Percentiles rank a stretch among this genome's conserved stretches.
Conservation (phyloP, 352 stramenopile species). For the Globisporangium alternatum region DNA sequence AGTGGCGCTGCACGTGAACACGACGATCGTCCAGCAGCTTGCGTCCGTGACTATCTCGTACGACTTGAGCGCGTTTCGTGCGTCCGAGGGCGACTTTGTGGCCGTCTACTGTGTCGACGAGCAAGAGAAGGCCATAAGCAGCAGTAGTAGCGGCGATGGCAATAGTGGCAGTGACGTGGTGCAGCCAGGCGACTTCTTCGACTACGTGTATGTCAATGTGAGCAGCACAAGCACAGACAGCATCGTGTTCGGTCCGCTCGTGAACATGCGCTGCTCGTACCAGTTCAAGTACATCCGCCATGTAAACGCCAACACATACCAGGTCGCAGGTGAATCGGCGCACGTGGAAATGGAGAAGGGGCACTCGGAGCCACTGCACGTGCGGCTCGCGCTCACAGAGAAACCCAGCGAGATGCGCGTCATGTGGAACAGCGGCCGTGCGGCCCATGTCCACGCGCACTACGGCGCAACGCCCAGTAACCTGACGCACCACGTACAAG, state of each 20-base stretch:
- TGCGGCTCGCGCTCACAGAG: slow-evolving; percentile 15
- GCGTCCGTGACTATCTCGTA: slow-evolving; percentile 18
- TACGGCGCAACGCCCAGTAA: slow-evolving; percentile 28
- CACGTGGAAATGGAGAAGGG: slow-evolving; percentile 37
- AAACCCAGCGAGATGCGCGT: slow-evolving; percentile 40
- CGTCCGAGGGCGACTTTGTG: slow-evolving; percentile 24
- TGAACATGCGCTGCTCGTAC: slow-evolving; percentile 50
- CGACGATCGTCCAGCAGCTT: slow-evolving; percentile 30
- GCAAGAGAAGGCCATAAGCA: slow-evolving; percentile 12
- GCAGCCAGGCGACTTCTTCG: slow-evolving; percentile 16
- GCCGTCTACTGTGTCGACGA: slow-evolving; percentile 37
- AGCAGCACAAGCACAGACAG: slow-evolving; percentile 9
- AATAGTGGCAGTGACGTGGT: not conserved
- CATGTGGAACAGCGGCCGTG: slow-evolving; percentile 48
- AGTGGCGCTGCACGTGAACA: slow-evolving; percentile 12
- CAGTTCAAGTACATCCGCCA: slow-evolving; percentile 36
- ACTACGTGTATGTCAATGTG: slow-evolving; percentile 25
- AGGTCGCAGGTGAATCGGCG: slow-evolving; percentile 16
- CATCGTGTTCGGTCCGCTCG: slow-evolving; percentile 35
- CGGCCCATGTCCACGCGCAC: slow-evolving; percentile 30
- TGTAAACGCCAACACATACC: not conserved
- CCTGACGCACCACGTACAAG: slow-evolving; percentile 14
- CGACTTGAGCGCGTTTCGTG: slow-evolving; percentile 2
- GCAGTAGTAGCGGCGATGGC: not conserved
- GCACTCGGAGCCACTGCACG: slow-evolving; percentile 32